A percentile compares a stretch with the other conserved stretches of the same genome.
These are phyloP conservation scores for Penicillium decumbens DNA, from an alignment of 2,329 filamentous ascomycete species.

Conservation along the genomic window DNA sequence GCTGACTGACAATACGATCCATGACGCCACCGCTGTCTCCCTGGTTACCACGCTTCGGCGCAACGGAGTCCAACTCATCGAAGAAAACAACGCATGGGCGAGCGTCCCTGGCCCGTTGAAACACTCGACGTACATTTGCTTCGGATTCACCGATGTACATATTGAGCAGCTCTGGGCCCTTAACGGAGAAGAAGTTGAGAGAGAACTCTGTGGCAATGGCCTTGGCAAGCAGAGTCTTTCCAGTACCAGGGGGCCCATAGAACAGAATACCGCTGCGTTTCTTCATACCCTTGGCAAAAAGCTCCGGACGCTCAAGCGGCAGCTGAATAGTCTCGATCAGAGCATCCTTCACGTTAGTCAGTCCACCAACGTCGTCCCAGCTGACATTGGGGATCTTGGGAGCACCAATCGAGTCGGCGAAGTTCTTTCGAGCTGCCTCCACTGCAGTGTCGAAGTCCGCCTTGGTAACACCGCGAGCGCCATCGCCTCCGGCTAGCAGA, in stretches of 20 bases:
- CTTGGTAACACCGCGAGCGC: slow-evolving; percentile 72
- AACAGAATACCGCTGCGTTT: slow-evolving; percentile 98
- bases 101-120: slow-evolving; percentile 96
- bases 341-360: slow-evolving; percentile 93
- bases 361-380: slow-evolving; percentile 92
- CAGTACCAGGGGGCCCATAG: slow-evolving; percentile 97
- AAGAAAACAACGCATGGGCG: slow-evolving; percentile 98
- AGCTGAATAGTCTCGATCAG: slow-evolving; percentile 95
- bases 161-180: slow-evolving; percentile 94
- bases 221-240: slow-evolving; percentile 99
- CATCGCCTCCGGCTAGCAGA: slow-evolving; percentile 78
- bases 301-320: slow-evolving; percentile 81
- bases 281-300: slow-evolving; percentile 97
- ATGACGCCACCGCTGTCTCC: slow-evolving; percentile 96
- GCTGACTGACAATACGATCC: slow-evolving; percentile 93
- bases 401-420: slow-evolving; percentile 92
- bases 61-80: slow-evolving; percentile 94
- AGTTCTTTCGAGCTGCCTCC: slow-evolving; percentile 93
- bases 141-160: slow-evolving; percentile 99
- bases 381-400: slow-evolving; percentile 96
- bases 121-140: slow-evolving; percentile 98
- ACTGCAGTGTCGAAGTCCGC: slow-evolving; percentile 88
- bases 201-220: slow-evolving; percentile 98
- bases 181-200: slow-evolving; percentile 99
- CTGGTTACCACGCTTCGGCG: slow-evolving; percentile 93